A percentile compares a stretch with the other conserved stretches of the same genome.
Conservation (phyloP, 306 rosid species). For the Citrullus mucosospermus region DNA sequence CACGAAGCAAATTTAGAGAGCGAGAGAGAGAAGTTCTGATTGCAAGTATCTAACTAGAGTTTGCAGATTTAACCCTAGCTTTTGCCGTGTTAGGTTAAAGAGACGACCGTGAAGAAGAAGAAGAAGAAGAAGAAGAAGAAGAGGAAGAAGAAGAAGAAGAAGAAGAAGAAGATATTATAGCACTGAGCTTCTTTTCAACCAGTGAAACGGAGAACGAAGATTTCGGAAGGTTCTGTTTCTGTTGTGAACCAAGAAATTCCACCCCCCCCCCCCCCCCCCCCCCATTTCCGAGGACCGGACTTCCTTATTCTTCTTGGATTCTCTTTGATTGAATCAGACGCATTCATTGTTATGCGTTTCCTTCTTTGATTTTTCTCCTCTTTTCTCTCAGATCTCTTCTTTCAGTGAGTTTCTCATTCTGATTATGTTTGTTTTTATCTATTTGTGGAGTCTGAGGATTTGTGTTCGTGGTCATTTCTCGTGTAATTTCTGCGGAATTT, state of each 20-base stretch:
- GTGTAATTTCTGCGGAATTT: neutral
- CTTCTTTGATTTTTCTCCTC: neutral
- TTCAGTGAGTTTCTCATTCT: constrained; percentile 27
- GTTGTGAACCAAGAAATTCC: constrained; percentile 18
- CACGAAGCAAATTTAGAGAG: neutral
- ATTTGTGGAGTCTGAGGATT: neutral
- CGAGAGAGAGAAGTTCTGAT: neutral
- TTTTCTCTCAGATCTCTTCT: constrained; percentile 39
- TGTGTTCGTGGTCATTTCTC: neutral
- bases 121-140: neutral
- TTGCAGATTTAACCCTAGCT: constrained; percentile 19
- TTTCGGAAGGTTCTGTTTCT: constrained; percentile 11
- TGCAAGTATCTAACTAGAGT: constrained; percentile 28
- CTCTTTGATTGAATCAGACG: neutral
- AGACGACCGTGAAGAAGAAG: neutral
- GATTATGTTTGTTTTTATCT: neutral
- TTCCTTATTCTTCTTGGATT: constrained; percentile 9
- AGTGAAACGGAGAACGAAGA: neutral
- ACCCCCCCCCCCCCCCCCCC: neutral
- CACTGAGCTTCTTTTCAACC: neutral
- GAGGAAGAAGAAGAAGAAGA: neutral
- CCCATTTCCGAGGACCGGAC: neutral
- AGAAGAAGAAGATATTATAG: neutral
- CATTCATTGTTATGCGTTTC: neutral
- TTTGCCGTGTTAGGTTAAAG: constrained; percentile 34